A percentile compares a stretch with the other conserved stretches of the same genome.
These are phyloP conservation scores for Clavaria fumosa DNA, from an alignment of 768 basidiomycete genomes.

Conservation along the genomic window DNA sequence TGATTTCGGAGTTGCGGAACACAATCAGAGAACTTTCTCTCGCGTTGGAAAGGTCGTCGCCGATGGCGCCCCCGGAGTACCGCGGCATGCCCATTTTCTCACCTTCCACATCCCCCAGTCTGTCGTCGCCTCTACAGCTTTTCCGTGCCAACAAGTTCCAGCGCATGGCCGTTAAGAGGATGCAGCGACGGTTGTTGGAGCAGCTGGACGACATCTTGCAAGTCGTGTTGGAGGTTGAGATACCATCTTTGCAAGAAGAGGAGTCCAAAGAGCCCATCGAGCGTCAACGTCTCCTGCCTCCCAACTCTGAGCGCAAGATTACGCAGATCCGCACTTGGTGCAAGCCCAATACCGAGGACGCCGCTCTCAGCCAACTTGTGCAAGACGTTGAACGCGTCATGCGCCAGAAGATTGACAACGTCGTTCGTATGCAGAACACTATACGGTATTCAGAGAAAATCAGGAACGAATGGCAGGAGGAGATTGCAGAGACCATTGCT, in stretches of 20 bases:
- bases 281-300: constrained; percentile 79
- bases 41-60: constrained; percentile 63
- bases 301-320: constrained; percentile 78
- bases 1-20: constrained; percentile 71
- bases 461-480: constrained; percentile 92
- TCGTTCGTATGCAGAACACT: constrained; percentile 92
- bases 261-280: constrained; percentile 86
- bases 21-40: constrained; percentile 65
- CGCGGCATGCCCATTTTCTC: constrained; percentile 76
- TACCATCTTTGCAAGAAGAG: constrained; percentile 84
- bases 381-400: constrained; percentile 83
- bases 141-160: constrained; percentile 71
- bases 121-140: constrained; percentile 61
- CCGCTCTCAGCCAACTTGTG: constrained; percentile 66
- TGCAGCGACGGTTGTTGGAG: constrained; percentile 67
- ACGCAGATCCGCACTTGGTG: constrained; percentile 75
- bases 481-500: constrained; percentile 54
- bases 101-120: constrained; percentile 54
- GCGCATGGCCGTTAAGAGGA: constrained; percentile 63
- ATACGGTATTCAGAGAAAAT: constrained; percentile 96
- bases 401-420: constrained; percentile 87
- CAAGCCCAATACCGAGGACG: constrained; percentile 73
- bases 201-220: constrained; percentile 79
- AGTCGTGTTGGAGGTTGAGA: constrained; percentile 64
- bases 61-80: constrained; percentile 59